Base-by-base conservation (phyloP, 192 early-diverging fungal genomes). In the Umbelopsis sp. region DNA sequence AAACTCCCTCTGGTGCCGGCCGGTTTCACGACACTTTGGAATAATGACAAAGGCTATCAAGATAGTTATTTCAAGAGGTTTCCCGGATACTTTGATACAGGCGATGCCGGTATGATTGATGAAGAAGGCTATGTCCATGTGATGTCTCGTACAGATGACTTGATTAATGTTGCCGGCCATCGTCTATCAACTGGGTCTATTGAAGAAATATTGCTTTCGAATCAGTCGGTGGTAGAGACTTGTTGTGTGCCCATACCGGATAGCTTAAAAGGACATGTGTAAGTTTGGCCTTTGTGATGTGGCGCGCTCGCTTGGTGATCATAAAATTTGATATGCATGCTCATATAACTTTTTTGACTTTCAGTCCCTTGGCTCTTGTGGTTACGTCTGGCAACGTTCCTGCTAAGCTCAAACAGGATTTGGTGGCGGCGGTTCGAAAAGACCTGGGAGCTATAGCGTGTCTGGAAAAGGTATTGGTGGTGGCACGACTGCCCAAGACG, bases 111-210 rank as follows among this genome's bases (percentile, higher is more conserved):
- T 13, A 85, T 88, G 70, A 81, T 93, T 46, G 93, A 94, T 79
- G 81, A 82, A 46, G 88, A 92, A 55, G 92, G 90, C 3, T 78
- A 73, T 70, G 85, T 92, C 25, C 87, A 89, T 49, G 80, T 92
- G 15, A 78, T 90, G 75, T 91, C 89, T 47, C 84, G 91, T 49
- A 88, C 87, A 5, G 89, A 90, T 70, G 89, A 92, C 66, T 86
- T 97, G 46, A 92, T 97, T 74, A 95, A 97, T 72, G 91, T 93
- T 0, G 93, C 95, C 0, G 74, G 74, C 13, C 95, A 97, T 74
- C 89, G 95, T 0, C 79, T 97, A 5, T 91, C 89, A 8, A 92
- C 91, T 2, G 73, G 92, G 33, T 88, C 87, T 0, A 85, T 93
- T 22, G 95, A 97, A 66, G 86, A 91, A 69, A 87, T 92, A 18